A percentile compares a stretch with the other conserved stretches of the same genome.
These are phyloP conservation scores for Chionographis japonica DNA, from an alignment of 106 monocot species.

Conservation along the genomic window DNA sequence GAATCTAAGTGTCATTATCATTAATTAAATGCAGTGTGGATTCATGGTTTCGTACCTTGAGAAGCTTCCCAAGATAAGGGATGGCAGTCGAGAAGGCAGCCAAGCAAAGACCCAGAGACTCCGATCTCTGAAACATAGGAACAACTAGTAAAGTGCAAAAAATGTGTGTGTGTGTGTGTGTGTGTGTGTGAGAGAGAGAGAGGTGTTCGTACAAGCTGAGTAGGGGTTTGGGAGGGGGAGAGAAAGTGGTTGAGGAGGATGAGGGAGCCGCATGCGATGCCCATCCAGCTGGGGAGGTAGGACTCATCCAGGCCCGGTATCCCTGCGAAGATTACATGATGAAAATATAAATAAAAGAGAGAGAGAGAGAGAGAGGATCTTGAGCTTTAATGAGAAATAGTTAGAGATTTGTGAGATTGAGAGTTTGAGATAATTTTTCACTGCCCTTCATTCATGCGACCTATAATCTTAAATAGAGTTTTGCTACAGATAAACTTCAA, in stretches of 20 bases:
- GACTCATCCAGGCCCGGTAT: slow-evolving; percentile 82
- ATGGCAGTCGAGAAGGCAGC: slow-evolving; percentile 66
- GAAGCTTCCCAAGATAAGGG: slow-evolving; percentile 77
- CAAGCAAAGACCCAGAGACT: slow-evolving; percentile 68
- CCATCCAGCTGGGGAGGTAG: slow-evolving; percentile 59
- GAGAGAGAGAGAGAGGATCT: neutral
- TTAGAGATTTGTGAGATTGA: too few species aligned
- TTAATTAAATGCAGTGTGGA: too few species aligned
- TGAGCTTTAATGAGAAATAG: too few species aligned
- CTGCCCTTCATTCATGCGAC: too few species aligned
- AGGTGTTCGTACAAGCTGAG: slow-evolving; percentile 52
- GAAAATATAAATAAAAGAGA: neutral
- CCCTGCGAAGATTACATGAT: slow-evolving; percentile 22
- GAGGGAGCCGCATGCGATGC: slow-evolving; percentile 42
- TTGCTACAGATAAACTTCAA: too few species aligned
- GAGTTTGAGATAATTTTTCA: too few species aligned
- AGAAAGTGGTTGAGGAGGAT: slow-evolving; percentile 64
- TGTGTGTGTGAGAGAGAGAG: neutral
- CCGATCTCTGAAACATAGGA: slow-evolving; percentile 54
- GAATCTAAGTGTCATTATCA: neutral
- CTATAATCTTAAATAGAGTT: too few species aligned
- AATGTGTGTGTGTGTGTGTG: neutral
- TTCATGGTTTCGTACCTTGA: slow-evolving; percentile 42
- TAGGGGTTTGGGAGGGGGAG: slow-evolving; percentile 36
- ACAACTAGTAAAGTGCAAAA: slow-evolving; percentile 4